These are phyloP conservation scores for Clathrospora elynae DNA, from an alignment of 2,329 filamentous ascomycete species.

Conservation along the genomic window DNA sequence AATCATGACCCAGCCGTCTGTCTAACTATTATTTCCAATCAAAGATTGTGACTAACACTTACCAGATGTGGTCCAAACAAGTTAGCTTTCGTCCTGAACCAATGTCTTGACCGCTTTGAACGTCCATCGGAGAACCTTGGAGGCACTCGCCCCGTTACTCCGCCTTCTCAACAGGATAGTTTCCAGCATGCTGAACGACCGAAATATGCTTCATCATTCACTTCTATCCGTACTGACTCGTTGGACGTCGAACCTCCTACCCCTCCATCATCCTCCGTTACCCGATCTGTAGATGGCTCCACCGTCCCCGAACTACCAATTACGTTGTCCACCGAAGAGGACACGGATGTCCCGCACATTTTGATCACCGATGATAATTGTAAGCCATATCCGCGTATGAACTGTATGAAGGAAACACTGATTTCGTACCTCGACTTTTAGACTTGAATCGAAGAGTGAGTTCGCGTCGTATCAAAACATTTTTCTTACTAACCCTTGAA, in stretches of 20 bases:
- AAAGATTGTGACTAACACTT: constrained; percentile 1
- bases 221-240: not conserved
- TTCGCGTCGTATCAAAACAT: not conserved
- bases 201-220: not conserved
- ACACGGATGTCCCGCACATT: constrained; percentile 17
- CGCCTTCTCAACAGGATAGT: not conserved
- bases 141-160: not conserved
- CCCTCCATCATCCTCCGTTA: not conserved
- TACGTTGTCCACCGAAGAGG: not conserved
- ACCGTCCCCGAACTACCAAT: not conserved
- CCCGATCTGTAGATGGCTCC: not conserved
- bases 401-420: too few relatives aligned
- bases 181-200: not conserved
- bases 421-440: too few relatives aligned
- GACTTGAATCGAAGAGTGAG: constrained; percentile 47
- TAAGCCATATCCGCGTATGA: too few relatives aligned
- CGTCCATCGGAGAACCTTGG: constrained; percentile 28
- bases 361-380: constrained; percentile 51
- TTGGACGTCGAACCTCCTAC: not conserved
- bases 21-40: not conserved
- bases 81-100: constrained; percentile 36
- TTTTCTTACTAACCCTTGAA: constrained; percentile 17
- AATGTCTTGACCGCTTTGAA: constrained; percentile 38
- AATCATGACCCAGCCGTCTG: constrained; percentile 44
- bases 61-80: constrained; percentile 42